phyloP scores from a whole-genome alignment of 1,139 yeast species.

The Diutina siamensis region DNA sequence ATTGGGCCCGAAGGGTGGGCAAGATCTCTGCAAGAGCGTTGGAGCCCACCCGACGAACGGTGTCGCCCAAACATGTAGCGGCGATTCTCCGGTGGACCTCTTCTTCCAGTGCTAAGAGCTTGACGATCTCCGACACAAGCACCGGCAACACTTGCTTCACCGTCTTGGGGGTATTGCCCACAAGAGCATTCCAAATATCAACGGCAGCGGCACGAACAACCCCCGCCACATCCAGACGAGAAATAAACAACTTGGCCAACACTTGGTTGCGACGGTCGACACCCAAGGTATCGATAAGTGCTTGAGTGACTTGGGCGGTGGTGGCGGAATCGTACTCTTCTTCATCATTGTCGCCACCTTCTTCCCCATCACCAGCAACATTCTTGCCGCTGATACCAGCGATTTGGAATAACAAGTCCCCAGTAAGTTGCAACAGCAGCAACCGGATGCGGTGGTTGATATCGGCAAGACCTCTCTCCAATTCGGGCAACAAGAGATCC shows the following conservation, averaged over 20 bases:
- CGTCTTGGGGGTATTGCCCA: constrained; percentile 93
- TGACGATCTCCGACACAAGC: constrained; percentile 68
- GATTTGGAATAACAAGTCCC: constrained; percentile 88
- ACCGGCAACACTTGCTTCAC: constrained; percentile 86
- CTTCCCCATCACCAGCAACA: constrained; percentile 15
- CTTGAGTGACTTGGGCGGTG: constrained; percentile 46
- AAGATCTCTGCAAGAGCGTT: constrained; percentile 74
- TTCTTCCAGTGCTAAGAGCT: constrained; percentile 71
- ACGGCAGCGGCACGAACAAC: constrained; percentile 85
- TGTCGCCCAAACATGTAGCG: constrained; percentile 88
- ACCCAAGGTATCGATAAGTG: constrained; percentile 70
- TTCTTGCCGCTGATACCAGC: constrained; percentile 74
- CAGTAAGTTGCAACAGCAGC: constrained; percentile 93
- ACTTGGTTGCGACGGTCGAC: constrained; percentile 80
- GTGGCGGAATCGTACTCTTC: constrained; percentile 13
- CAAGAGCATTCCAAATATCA: constrained; percentile 95
- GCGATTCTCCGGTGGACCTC: constrained; percentile 77
- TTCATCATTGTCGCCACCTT: constrained; percentile 40
- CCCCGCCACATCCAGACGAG: constrained; percentile 86
- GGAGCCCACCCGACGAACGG: constrained; percentile 91
- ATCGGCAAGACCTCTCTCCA: constrained; percentile 83
- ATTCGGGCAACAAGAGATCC: constrained; percentile 85
- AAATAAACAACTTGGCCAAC: constrained; percentile 73
- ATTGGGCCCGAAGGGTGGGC: constrained; percentile 48
- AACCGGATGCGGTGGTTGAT: constrained; percentile 78